Conservation (phyloP, 768 basidiomycete genomes). For the Hypholoma sublateritium region DNA sequence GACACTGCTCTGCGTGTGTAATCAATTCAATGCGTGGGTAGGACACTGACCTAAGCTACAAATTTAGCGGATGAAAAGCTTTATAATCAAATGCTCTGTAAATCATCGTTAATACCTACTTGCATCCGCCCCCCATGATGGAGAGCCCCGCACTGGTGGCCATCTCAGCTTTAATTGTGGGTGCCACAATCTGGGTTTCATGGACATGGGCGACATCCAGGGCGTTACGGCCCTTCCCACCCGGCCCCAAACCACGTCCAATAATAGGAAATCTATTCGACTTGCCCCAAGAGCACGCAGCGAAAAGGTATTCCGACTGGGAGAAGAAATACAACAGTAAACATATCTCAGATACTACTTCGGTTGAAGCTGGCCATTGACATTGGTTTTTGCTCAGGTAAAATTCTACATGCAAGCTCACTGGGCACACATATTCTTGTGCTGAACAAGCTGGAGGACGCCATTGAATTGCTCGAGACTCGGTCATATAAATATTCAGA, state of each 20-base stretch:
- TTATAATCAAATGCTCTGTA: no score
- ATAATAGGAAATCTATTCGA: conserved; percentile 25
- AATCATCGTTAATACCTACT: no score
- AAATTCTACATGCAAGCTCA: conserved; percentile 19
- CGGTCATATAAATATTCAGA: conserved; percentile 44
- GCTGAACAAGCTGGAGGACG: conserved; percentile 22
- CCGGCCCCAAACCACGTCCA: conserved; percentile 25
- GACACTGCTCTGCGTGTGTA: no score
- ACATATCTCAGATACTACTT: not conserved
- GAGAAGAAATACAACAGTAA: conserved; percentile 16
- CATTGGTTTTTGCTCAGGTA: conserved; percentile 1
- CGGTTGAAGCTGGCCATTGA: not conserved
- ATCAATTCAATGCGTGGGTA: no score
- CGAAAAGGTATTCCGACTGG: conserved; percentile 13
- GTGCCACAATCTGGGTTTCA: no score
- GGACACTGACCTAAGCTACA: no score
- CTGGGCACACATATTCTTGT: conserved; percentile 23
- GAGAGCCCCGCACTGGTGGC: no score
- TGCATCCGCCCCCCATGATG: no score
- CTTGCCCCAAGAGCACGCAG: conserved; percentile 10
- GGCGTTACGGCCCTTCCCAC: conserved; percentile 2
- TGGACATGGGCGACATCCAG: not conserved
- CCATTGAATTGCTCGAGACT: conserved; percentile 33
- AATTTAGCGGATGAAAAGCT: no score
- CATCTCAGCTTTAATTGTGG: no score